Evolutionary conservation across 2,329 filamentous ascomycete species (phyloP).

Genomic region (Aspergillus fumigatiaffinis): DNA sequence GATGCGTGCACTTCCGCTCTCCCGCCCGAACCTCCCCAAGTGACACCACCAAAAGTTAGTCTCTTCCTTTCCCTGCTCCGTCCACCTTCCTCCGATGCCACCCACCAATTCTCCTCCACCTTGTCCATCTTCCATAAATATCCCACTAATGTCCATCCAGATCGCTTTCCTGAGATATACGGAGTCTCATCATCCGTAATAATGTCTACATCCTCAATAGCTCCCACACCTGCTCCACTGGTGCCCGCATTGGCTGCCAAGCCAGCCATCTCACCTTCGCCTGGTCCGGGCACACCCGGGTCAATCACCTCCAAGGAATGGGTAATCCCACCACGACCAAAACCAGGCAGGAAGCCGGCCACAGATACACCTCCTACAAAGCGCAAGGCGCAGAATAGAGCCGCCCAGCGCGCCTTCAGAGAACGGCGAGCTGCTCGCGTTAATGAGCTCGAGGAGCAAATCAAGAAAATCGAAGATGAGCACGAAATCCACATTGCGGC

Average conservation of each 20-base stretch:
- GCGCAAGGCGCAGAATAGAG: slow-evolving; percentile 89
- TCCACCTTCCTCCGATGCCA: slow-evolving; percentile 7
- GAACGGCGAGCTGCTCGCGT: slow-evolving; percentile 83
- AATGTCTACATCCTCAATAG: slow-evolving; percentile 33
- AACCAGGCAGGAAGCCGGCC: slow-evolving; percentile 89
- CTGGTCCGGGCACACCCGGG: slow-evolving; percentile 37
- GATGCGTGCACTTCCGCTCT: slow-evolving; percentile 33
- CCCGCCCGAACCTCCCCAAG: slow-evolving; percentile 28
- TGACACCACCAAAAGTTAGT: slow-evolving; percentile 23
- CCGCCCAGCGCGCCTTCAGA: slow-evolving; percentile 84
- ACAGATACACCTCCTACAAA: slow-evolving; percentile 91
- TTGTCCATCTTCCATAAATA: neutral
- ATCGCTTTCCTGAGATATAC: slow-evolving; percentile 10
- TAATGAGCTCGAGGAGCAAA: slow-evolving; percentile 57
- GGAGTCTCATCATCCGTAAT: slow-evolving; percentile 24
- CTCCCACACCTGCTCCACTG: slow-evolving; percentile 37
- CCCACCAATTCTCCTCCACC: neutral
- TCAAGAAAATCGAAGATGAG: slow-evolving; percentile 47
- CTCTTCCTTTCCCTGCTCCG: slow-evolving; percentile 18
- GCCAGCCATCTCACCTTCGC: slow-evolving; percentile 36
- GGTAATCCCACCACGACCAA: slow-evolving; percentile 77
- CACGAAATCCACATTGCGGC: slow-evolving; percentile 45
- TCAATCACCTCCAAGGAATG: slow-evolving; percentile 77
- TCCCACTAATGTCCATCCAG: slow-evolving; percentile 21
- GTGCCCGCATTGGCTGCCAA: slow-evolving; percentile 37